phyloP scores from a whole-genome alignment of 805 yeast species.

The Suhomyces sp. region DNA sequence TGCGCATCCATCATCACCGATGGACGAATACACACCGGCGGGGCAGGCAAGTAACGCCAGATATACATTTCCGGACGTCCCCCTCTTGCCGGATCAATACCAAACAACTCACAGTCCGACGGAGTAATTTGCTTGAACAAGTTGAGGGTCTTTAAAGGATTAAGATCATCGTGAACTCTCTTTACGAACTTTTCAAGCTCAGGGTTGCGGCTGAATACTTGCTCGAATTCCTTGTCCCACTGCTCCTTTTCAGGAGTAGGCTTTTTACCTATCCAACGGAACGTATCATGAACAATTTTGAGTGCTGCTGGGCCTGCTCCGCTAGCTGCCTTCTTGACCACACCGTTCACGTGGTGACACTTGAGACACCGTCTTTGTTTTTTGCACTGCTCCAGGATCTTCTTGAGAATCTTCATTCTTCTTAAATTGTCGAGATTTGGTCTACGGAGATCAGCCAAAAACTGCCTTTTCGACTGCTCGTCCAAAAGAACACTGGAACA shows the following conservation, averaged over 20 bases:
- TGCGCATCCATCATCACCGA: conserved; percentile 92
- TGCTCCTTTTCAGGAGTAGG: conserved; percentile 75
- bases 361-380: conserved; percentile 87
- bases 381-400: conserved; percentile 86
- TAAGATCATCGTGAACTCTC: conserved; percentile 88
- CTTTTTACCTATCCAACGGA: conserved; percentile 92
- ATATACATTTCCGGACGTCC: conserved; percentile 96
- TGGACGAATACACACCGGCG: conserved; percentile 98
- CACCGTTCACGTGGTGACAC: conserved; percentile 92
- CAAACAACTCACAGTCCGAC: conserved; percentile 86
- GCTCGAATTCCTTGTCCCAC: conserved; percentile 86
- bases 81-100: conserved; percentile 80
- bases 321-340: conserved; percentile 91
- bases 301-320: conserved; percentile 92
- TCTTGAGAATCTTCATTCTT: conserved; percentile 84
- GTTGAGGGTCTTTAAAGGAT: conserved; percentile 85
- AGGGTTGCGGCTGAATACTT: conserved; percentile 71
- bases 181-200: conserved; percentile 85
- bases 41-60: conserved; percentile 97
- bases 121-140: conserved; percentile 84
- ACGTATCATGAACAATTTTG: conserved; percentile 92
- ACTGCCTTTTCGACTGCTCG: conserved; percentile 66
- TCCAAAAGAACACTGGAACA: conserved; percentile 79
- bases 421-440: conserved; percentile 89
- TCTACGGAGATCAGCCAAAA: conserved; percentile 73